A percentile compares a stretch with the other conserved stretches of the same genome.
Evolutionary conservation across 106 monocot species (phyloP).

Genomic region (Dioscorea zingiberensis): DNA sequence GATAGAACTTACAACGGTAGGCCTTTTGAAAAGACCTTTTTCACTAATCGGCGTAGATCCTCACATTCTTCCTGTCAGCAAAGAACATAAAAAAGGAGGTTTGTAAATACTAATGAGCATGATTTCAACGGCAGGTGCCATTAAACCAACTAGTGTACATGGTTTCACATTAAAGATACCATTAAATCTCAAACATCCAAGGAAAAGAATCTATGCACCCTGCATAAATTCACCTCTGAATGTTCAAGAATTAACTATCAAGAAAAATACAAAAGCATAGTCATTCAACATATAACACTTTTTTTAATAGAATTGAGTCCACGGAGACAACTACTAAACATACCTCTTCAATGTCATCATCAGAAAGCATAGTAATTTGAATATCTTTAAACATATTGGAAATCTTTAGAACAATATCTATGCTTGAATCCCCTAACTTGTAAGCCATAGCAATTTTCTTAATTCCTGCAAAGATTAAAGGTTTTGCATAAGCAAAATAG

Average conservation of each 20-base stretch:
- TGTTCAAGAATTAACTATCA: neutral
- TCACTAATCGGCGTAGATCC: constrained; percentile 46
- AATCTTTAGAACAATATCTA: constrained; percentile 52
- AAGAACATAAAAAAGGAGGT: neutral
- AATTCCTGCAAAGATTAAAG: constrained; percentile 28
- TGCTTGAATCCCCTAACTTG: constrained; percentile 42
- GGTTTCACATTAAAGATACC: neutral
- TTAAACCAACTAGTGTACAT: neutral
- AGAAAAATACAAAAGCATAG: neutral
- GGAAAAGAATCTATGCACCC: no score
- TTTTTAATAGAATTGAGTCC: neutral
- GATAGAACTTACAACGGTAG: constrained; percentile 47
- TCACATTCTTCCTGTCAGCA: constrained; percentile 65
- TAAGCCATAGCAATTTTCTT: constrained; percentile 41
- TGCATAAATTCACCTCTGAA: neutral
- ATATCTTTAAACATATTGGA: constrained; percentile 58
- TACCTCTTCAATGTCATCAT: constrained; percentile 89
- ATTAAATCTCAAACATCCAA: no score
- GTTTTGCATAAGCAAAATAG: neutral
- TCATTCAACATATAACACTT: neutral
- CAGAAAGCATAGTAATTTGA: constrained; percentile 59
- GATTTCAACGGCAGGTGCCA: no score
- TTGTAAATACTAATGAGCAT: neutral
- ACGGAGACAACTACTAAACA: neutral
- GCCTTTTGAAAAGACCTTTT: constrained; percentile 50